Evolutionary conservation across 805 yeast species (phyloP), one percentile per base, ranked within the genome.

Genomic region (Trichomonascus vanleenenianus): DNA sequence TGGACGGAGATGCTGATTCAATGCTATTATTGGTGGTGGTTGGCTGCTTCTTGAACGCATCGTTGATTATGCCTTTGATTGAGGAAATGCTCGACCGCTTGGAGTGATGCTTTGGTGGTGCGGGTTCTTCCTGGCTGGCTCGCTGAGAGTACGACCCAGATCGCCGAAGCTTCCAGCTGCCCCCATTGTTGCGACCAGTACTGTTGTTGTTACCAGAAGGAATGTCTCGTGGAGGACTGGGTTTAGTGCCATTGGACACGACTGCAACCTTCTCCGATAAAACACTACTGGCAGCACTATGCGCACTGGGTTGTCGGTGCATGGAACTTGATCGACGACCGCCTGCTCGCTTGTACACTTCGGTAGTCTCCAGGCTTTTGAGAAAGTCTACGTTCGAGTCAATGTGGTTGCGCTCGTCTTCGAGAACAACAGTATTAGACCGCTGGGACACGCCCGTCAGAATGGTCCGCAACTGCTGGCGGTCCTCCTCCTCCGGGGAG

Each of bases 361-460:
- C 27, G 8, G 27, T 22, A 5, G 27, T 22, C 44, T 56, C 57
- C 40, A 65, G 50, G 8, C 63, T 50, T 34, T 63, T 58, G 43
- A 65, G 46, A 41, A 65, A 65, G 51, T 65, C 69, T 36, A 65
- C 61, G 43, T 62, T 61, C 27, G 66, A 60, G 50, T 62, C 59
- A 38, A 60, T 56, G 42, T 58, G 57, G 32, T 60, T 54, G 19
- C 44, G 42, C 15, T 49, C 54, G 32, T 49, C 54, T 20, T 57
- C 60, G 42, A 65, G 46, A 1, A 63, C 57, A 3, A 64, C 62
- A 15, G 64, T 64, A n/a, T 57, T 57, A 30, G 56, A 47, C 14
- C 56, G 56, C 42, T 60, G 63, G 2, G 61, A 51, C 10, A 65
- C 45, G 2, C 68, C 67, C 9, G 65, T 64, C 16, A 65, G 57